phyloP scores from a whole-genome alignment of 805 yeast species.

The Pichia gijzeniarum region DNA sequence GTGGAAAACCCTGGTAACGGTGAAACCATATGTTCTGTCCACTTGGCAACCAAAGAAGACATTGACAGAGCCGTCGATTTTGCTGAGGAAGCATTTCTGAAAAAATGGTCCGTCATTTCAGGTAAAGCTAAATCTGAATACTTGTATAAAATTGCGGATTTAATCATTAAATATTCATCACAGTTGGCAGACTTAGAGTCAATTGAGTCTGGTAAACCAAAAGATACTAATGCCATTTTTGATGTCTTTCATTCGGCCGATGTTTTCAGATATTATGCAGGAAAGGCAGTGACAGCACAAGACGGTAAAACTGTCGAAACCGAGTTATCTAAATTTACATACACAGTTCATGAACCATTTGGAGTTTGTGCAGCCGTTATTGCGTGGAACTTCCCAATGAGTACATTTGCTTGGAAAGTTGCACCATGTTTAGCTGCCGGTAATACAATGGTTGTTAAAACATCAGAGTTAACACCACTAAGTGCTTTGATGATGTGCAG shows the following conservation, averaged over 20 bases:
- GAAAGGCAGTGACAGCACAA: slow-evolving; percentile 64
- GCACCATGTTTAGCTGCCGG: slow-evolving; percentile 67
- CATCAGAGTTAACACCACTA: slow-evolving; percentile 62
- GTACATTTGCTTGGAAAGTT: slow-evolving; percentile 63
- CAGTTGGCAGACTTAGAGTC: slow-evolving; percentile 52
- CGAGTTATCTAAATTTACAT: slow-evolving; percentile 47
- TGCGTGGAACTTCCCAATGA: slow-evolving; percentile 69
- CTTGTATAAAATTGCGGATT: slow-evolving; percentile 42
- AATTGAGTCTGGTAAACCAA: slow-evolving; percentile 54
- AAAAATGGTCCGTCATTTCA: slow-evolving; percentile 40
- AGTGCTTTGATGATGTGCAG: slow-evolving; percentile 53
- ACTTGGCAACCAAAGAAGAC: slow-evolving; percentile 45
- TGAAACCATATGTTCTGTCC: slow-evolving; percentile 43
- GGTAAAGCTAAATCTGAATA: slow-evolving; percentile 42
- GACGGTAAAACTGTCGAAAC: slow-evolving; percentile 58
- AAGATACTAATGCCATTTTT: slow-evolving; percentile 42
- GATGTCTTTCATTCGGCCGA: slow-evolving; percentile 55
- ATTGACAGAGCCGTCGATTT: slow-evolving; percentile 48
- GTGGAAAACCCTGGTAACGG: slow-evolving; percentile 55
- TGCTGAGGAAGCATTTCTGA: slow-evolving; percentile 44
- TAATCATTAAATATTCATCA: slow-evolving; percentile 43
- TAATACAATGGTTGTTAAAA: slow-evolving; percentile 55
- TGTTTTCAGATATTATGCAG: slow-evolving; percentile 61
- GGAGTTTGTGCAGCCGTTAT: slow-evolving; percentile 69
- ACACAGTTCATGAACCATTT: slow-evolving; percentile 60